Evolutionary conservation across 257 asterid genomes (phyloP), one percentile per base, ranked within the genome.

Genomic region (Nicotiana knightiana): DNA sequence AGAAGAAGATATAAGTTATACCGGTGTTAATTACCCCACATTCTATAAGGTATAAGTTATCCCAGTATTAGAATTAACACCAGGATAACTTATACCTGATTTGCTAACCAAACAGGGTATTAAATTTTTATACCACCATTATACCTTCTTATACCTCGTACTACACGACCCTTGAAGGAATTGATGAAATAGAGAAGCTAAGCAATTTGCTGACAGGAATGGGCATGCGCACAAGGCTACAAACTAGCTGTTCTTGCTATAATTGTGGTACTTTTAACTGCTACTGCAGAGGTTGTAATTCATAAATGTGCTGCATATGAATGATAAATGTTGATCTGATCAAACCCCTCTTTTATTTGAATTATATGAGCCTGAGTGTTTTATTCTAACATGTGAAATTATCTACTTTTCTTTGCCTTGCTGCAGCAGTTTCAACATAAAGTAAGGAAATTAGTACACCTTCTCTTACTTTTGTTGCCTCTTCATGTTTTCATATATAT

Each of bases 301-400:
- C 78, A 71, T 59, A 71, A 43, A 21, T 71, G 21, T 71, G 78
- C n/a, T 71, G 78, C 59, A 71, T 71, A 43, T 70, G 21, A 70
- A 68, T 21, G 3, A 70, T 10, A 70, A 53, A 11, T 10, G 0
- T 11, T 12, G 58, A 70, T 70, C n/a, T 21, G 3, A 43, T 68
- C 3, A 43, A 21, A 61, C 3, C 32, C 15, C 33, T 61, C 32
- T 61, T 21, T 61, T n/a, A 17, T 35, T 67, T 67, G 53, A 65
- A 30, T 32, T 21, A 61, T 61, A 18, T 3, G 35, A 67, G 18
- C 17, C 3, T 6, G 12, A 5, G 9, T 57, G 24, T 7, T 16
- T 18, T 55, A 17, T 57, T 21, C 62, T 57, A 17, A 57, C 24
- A 57, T 57, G 18, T 17, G 62, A 57, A 17, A 57, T 16, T 57